Percentiles rank a stretch among this genome's conserved stretches.
Evolutionary conservation across 305 asterid species (phyloP).

Genomic region (Caryopteris hybrid): DNA sequence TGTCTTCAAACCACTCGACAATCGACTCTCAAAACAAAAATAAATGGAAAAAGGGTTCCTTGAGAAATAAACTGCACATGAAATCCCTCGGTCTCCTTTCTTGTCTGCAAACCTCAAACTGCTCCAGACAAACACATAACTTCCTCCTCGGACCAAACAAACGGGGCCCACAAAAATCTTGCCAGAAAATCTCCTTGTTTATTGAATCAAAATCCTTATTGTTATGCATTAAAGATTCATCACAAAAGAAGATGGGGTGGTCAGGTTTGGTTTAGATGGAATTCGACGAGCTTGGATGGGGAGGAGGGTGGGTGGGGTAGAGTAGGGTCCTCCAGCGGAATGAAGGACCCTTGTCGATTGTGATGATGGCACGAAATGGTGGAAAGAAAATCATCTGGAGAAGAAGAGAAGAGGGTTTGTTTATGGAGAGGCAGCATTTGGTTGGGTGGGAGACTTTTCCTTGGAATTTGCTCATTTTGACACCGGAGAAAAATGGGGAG

Average conservation of each 20-base stretch:
- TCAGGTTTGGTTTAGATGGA: no score
- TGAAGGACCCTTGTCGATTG: conserved; percentile 50
- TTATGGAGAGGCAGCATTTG: conserved; percentile 22
- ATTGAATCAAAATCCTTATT: no score
- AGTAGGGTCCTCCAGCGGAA: conserved; percentile 47
- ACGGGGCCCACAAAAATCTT: neutral
- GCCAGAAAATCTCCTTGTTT: neutral
- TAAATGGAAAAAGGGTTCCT: neutral
- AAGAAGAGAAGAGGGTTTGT: conserved; percentile 20
- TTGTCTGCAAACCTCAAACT: no score
- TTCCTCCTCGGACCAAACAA: conserved; percentile 1
- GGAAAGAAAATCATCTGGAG: conserved; percentile 36
- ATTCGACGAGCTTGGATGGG: no score
- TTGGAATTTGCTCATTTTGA: conserved; percentile 19
- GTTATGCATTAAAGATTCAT: neutral
- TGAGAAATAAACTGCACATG: neutral
- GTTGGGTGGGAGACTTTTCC: conserved; percentile 19
- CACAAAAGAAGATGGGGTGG: neutral
- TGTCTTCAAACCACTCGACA: conserved; percentile 32
- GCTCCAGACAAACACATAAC: neutral
- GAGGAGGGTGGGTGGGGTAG: neutral
- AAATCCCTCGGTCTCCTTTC: neutral
- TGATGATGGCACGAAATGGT: conserved; percentile 22
- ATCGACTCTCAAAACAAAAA: conserved; percentile 11
- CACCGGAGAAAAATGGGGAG: conserved; percentile 37